Percentiles rank a stretch among this genome's conserved stretches.
Conservation (phyloP, 2,329 filamentous ascomycete genomes). For the Colletotrichum echinochloae region DNA sequence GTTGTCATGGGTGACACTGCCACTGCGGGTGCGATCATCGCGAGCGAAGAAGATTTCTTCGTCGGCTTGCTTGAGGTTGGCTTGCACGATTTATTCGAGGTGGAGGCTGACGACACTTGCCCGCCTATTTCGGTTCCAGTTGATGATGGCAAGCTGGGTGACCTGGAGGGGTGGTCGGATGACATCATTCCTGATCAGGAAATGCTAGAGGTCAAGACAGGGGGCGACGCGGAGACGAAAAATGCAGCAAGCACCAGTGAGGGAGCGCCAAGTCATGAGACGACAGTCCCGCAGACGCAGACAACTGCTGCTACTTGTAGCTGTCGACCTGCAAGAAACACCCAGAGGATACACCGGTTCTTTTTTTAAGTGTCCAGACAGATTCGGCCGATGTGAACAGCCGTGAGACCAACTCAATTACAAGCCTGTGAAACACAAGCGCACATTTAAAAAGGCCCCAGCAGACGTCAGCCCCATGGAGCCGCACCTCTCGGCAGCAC, state of each 20-base stretch:
- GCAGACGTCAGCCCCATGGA: no score
- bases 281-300: not conserved
- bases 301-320: not conserved
- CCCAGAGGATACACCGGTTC: not conserved
- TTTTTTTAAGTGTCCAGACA: not conserved
- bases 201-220: not conserved
- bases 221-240: not conserved
- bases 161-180: not conserved
- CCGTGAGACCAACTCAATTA: not conserved
- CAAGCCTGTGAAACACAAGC: no score
- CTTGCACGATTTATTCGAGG: not conserved
- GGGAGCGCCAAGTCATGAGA: not conserved
- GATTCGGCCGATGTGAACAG: not conserved
- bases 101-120: not conserved
- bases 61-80: conserved; percentile 6
- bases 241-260: no score
- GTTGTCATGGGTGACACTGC: not conserved
- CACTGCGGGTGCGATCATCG: not conserved
- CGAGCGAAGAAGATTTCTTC: not conserved
- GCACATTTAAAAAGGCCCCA: no score
- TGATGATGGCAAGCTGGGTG: not conserved
- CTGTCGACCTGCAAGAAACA: not conserved
- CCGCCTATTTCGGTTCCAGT: not conserved
- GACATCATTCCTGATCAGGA: not conserved
- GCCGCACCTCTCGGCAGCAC: no score